Conservation (phyloP, 1,284 basidiomycete species). For the Leccinum subrobustum region DNA sequence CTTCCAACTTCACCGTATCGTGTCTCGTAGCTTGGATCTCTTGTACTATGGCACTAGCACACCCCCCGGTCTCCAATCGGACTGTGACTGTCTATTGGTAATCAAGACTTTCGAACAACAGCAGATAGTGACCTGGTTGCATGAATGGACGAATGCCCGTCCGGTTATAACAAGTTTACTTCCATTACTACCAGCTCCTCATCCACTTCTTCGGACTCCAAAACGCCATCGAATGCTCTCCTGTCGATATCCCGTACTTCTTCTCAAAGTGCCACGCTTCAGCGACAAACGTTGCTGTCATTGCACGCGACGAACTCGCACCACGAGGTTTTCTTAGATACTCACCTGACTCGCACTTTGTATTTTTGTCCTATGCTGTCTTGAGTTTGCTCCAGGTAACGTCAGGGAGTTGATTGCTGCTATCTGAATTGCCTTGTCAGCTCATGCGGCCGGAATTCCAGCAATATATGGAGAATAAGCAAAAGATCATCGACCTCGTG, state of each 20-base stretch:
- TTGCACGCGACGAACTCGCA: constrained; percentile 75
- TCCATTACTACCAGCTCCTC: constrained; percentile 81
- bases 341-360: constrained; percentile 89
- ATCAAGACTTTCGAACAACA: constrained; percentile 79
- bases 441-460: constrained; percentile 81
- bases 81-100: constrained; percentile 84
- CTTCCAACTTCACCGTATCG: constrained; percentile 72
- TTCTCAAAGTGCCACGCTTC: constrained; percentile 80
- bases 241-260: constrained; percentile 82
- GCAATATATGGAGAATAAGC: constrained; percentile 71
- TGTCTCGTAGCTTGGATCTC: constrained; percentile 87
- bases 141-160: constrained; percentile 52
- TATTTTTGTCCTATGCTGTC: constrained; percentile 87
- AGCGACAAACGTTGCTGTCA: constrained; percentile 66
- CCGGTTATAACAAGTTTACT: constrained; percentile 52
- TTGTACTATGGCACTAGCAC: constrained; percentile 84
- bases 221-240: constrained; percentile 79
- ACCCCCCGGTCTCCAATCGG: constrained; percentile 80
- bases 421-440: constrained; percentile 39
- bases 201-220: constrained; percentile 95
- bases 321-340: constrained; percentile 80
- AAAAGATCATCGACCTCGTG: constrained; percentile 68
- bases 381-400: constrained; percentile 82
- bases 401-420: not conserved
- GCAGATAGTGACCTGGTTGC: constrained; percentile 70